Base-by-base conservation (phyloP, 2,329 filamentous ascomycete species). In the Colletotrichum viniferum region DNA sequence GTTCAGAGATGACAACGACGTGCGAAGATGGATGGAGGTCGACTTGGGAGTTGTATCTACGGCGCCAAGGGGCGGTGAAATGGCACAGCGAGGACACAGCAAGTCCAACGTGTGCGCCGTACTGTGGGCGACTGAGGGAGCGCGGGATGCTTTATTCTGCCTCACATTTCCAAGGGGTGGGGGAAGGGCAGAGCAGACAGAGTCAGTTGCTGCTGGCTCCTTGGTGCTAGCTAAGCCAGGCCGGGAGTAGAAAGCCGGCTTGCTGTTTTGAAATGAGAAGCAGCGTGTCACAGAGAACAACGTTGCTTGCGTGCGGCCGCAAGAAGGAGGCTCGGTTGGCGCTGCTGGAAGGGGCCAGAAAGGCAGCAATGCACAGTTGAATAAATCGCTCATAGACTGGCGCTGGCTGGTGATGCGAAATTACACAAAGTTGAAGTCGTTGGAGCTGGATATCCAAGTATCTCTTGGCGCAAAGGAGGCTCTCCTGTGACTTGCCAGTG, bases 371-470 rank as follows among this genome's bases (percentile, higher is more conserved):
- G 26, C 67, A 52, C 43, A 52, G n/a, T 21, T 21, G 24, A 16
- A 36, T 61, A 77, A 77, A 77, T 77, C 76, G 76, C 76, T 77
- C 76, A 77, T 77, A 72, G 48, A 70, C 56, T 26, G 55, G 30
- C 24, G 61, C 26, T 52, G 30, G 55, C 28, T 63, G 68, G 28
- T 64, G 64, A 69, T 74, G 68, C 24, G 67, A 70, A 66, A 74
- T 70, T 74, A 77, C 76, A 64, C 28, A 28, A 21, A 36, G 58
- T 62, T 60, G 67, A 77, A 77, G 76, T 77, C 76, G 56, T 69
- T 61, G 36, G 72, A 71, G 60, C 66, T 67, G 58, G 71, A 76
- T 72, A 74, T 74, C 71, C 70, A 77, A 77, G 76, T 77, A 77
- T 74, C 69, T 70, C 75, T 71, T 73, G 71, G 71, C 70, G 56